These are phyloP conservation scores for Tetramitus jugosus DNA, from an alignment of 208 protist genomes.

Conservation along the genomic window DNA sequence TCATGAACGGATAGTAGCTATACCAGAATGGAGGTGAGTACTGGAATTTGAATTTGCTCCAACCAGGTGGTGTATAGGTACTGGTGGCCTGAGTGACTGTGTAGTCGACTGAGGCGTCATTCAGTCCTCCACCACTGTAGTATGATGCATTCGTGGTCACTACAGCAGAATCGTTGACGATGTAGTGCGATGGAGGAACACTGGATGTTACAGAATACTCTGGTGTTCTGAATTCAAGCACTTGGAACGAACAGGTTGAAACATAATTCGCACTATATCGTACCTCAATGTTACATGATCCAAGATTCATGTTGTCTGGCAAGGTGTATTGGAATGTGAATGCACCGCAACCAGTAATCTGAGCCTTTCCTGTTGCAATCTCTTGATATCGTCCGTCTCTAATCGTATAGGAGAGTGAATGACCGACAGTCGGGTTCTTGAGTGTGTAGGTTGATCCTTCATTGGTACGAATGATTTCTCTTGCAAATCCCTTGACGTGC, in stretches of 20 bases:
- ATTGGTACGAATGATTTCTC: neutral
- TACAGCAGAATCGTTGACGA: neutral
- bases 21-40: neutral
- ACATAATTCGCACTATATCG: no score
- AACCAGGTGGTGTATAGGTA: neutral
- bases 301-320: slow-evolving; percentile 2
- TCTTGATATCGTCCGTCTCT: neutral
- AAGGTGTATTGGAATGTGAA: neutral
- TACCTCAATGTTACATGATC: neutral
- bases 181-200: neutral
- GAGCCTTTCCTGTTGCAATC: neutral
- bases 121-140: neutral
- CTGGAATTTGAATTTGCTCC: neutral
- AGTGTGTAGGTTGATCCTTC: no score
- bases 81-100: neutral
- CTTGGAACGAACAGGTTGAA: neutral
- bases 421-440: no score
- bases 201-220: neutral
- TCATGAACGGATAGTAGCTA: no score
- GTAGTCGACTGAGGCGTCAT: neutral
- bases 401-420: neutral
- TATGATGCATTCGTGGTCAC: neutral
- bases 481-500: neutral
- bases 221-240: slow-evolving; percentile 15
- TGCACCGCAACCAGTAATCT: neutral